phyloP scores from a whole-genome alignment of 805 yeast genomes.

The Candida dendrica region DNA sequence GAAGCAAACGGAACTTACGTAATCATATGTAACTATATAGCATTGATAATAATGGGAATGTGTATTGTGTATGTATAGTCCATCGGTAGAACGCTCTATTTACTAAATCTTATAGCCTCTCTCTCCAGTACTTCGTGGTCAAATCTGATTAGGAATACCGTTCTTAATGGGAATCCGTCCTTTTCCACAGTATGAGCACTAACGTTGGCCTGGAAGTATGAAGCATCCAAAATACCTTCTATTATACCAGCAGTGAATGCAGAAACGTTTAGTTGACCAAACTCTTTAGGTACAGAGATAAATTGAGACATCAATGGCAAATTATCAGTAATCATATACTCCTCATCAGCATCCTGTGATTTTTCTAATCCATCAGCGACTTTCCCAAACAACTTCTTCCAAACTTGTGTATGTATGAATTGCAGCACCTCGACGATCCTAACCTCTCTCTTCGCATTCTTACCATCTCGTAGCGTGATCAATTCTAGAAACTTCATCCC shows the following conservation, averaged over 20 bases:
- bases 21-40: too few relatives aligned
- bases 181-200: slow-evolving; percentile 75
- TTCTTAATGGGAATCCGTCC: slow-evolving; percentile 51
- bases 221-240: slow-evolving; percentile 72
- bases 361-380: slow-evolving; percentile 71
- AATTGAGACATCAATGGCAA: slow-evolving; percentile 64
- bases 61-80: too few relatives aligned
- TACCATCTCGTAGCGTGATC: slow-evolving; percentile 60
- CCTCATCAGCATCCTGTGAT: slow-evolving; percentile 57
- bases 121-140: slow-evolving; percentile 49
- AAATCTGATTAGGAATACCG: slow-evolving; percentile 72
- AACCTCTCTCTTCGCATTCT: slow-evolving; percentile 57
- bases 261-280: slow-evolving; percentile 68
- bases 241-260: slow-evolving; percentile 82
- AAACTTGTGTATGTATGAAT: slow-evolving; percentile 63
- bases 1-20: too few relatives aligned
- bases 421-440: slow-evolving; percentile 62
- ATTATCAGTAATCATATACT: slow-evolving; percentile 58
- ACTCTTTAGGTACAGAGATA: slow-evolving; percentile 73
- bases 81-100: not conserved
- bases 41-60: too few relatives aligned
- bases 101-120: slow-evolving; percentile 37
- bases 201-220: slow-evolving; percentile 67
- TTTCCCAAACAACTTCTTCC: slow-evolving; percentile 69
- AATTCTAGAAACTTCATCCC: slow-evolving; percentile 70